Evolutionary conservation across 1,139 yeast genomes (phyloP), one percentile per base, ranked within the genome.

Genomic region (Pichia sp.): DNA sequence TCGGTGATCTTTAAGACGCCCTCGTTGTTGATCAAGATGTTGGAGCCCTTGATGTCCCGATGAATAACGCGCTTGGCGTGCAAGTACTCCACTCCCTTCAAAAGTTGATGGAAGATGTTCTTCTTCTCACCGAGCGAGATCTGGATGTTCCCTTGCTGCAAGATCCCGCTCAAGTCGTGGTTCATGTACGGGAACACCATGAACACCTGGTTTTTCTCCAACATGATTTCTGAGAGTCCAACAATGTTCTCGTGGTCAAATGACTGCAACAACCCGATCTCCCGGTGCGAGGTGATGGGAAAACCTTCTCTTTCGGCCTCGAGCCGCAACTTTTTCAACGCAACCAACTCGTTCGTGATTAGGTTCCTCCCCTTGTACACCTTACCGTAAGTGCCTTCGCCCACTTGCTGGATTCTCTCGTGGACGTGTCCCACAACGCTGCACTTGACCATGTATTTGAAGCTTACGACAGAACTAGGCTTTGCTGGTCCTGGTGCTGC

Each of bases 141-240:
- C 13, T 68, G 69, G 54, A 92, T 78, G 29, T 82, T 83, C 1
- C 92, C 88, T 67, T 90, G 95, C 6, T 90, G 81, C 52, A 93
- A 73, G 47, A 93, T 76, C 0, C 98, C 99, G 1, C 96, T 85
- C 52, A 93, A 76, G 67, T 93, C 99, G 70, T 93, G 96, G 64
- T 90, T 96, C 78, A 93, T 83, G 66, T 93, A 93, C 61, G 92
- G 96, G 66, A 92, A 88, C 7, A 92, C 84, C 98, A 93, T 92
- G 66, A 82, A 90, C 10, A 92, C 84, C 53, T 83, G 84, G 56
- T 84, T 84, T 57, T 76, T 77, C 65, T 90, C 97, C 34, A 90
- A 87, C 93, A 93, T 90, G 80, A 93, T 90, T 70, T 93, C 99
- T 51, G 81, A 72, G 53, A 93, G 75, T 0, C 93, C 85, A 30